Conservation (phyloP, 371 early-diverging fungal genomes). For the Circinella minor region DNA sequence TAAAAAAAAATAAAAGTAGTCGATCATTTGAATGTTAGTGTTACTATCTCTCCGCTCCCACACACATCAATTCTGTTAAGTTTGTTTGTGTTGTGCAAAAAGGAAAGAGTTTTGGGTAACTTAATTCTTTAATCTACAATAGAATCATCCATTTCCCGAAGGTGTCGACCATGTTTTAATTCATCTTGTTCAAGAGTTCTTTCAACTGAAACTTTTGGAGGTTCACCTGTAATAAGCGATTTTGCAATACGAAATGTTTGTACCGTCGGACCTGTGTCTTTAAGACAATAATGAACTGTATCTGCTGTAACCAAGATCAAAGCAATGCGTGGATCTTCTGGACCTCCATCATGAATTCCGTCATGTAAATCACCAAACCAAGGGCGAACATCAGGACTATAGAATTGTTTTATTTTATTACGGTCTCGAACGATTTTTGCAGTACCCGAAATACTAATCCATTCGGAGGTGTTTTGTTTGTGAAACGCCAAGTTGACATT, state of each 20-base stretch:
- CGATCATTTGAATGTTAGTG: too few species aligned
- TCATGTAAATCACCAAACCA: conserved; percentile 52
- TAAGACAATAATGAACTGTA: conserved; percentile 31
- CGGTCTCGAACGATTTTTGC: conserved; percentile 45
- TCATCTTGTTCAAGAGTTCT: conserved; percentile 23
- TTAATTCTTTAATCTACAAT: conserved; percentile 10
- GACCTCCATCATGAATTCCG: conserved; percentile 47
- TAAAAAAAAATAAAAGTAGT: too few species aligned
- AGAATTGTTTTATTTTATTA: conserved; percentile 38
- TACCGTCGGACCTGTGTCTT: conserved; percentile 24
- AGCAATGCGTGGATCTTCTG: conserved; percentile 48
- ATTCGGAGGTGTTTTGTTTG: conserved; percentile 39
- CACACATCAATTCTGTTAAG: neutral
- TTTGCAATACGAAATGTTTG: conserved; percentile 30
- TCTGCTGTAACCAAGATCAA: conserved; percentile 33
- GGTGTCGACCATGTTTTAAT: conserved; percentile 22
- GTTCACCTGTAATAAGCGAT: conserved; percentile 27
- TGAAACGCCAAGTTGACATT: conserved; percentile 49
- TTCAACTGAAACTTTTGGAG: conserved; percentile 27
- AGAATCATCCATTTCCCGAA: conserved; percentile 12
- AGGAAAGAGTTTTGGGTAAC: too few species aligned
- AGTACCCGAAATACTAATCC: conserved; percentile 50
- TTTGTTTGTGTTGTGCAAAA: neutral
- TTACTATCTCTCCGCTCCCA: too few species aligned
- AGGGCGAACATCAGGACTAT: conserved; percentile 32